Base-by-base conservation (phyloP, 2,329 filamentous ascomycete genomes). In the Trichoderma brevicompactum region DNA sequence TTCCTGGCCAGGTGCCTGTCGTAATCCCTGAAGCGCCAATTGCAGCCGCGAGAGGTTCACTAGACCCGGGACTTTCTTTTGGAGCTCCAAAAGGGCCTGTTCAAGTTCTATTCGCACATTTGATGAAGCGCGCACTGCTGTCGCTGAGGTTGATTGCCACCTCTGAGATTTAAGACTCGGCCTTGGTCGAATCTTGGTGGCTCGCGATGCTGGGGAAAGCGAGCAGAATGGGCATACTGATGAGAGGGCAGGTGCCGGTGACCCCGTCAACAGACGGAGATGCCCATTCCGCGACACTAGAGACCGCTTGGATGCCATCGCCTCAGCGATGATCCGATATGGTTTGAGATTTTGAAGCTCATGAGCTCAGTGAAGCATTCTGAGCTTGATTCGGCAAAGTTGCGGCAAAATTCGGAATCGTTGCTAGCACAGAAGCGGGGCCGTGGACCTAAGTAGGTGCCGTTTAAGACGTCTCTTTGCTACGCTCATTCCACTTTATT, bases 1-100 rank as follows among this genome's bases (percentile, higher is more conserved):
- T 73, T 89, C 87, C 41, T 81, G 73, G 4, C 87, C 87, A 0
- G 84, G 77, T 1, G 75, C 72, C 72, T 89, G 85, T 40, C 83
- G 82, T 66, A 89, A 74, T 23, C 90, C 88, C 68, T 87, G 83
- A 23, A 92, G 78, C 12, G 90, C 91, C 70, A 94, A 83, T 75
- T 92, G 89, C 52, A 94, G 74, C 64, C 89, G 83, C 36, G 89
- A 87, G n/a, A 89, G 82, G 72, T 90, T 90, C 61, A 91, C 82
- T 70, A 88, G 83, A 65, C 82, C 84, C 28, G 85, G 82, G 2
- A 87, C 86, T 55, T 85, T 79, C 59, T 83, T 84, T 70, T 90
- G 83, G 2, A 94, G 80, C 23, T 85, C 82, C 1, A 82, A 75
- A 0, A 94, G 79, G 2, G 85, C 80, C 49, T 82, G 77, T 68